Conservation (phyloP, 2,329 filamentous ascomycete species). For the Fusarium nanum region DNA sequence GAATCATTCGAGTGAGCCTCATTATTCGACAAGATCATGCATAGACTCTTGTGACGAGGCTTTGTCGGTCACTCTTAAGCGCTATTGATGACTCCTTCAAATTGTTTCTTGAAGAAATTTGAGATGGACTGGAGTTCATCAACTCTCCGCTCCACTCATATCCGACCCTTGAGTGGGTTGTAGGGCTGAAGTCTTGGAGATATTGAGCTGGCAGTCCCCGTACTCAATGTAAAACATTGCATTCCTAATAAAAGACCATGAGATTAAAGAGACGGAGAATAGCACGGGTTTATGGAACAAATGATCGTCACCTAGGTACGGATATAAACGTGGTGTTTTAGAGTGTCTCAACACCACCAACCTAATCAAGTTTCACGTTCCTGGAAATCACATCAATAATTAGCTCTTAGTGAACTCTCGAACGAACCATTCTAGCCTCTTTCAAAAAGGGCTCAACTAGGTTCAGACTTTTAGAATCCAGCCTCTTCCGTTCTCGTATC, state of each 20-base stretch:
- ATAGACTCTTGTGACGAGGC: neutral
- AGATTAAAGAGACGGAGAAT: neutral
- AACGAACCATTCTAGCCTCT: neutral
- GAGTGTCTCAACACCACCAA: constrained; percentile 3
- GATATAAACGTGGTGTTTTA: neutral
- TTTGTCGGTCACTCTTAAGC: neutral
- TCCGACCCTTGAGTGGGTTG: constrained; percentile 17
- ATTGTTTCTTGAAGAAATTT: neutral
- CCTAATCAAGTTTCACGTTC: neutral
- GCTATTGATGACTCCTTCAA: neutral
- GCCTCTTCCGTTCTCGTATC: constrained; percentile 16
- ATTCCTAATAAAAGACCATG: neutral
- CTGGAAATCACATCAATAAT: neutral
- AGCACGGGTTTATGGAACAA: neutral
- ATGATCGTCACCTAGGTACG: neutral
- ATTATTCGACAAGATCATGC: constrained; percentile 9
- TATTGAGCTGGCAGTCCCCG: neutral
- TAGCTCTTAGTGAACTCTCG: neutral
- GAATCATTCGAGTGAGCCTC: constrained; percentile 34
- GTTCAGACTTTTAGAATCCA: constrained; percentile 1
- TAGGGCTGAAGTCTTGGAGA: constrained; percentile 32
- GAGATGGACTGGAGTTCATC: constrained; percentile 6
- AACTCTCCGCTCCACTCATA: constrained; percentile 2
- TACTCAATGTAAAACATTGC: constrained; percentile 3
- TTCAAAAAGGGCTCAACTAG: neutral